A percentile compares a stretch with the other conserved stretches of the same genome.
phyloP scores from a whole-genome alignment of 2,329 filamentous ascomycete species.

The Trichoderma sp. region DNA sequence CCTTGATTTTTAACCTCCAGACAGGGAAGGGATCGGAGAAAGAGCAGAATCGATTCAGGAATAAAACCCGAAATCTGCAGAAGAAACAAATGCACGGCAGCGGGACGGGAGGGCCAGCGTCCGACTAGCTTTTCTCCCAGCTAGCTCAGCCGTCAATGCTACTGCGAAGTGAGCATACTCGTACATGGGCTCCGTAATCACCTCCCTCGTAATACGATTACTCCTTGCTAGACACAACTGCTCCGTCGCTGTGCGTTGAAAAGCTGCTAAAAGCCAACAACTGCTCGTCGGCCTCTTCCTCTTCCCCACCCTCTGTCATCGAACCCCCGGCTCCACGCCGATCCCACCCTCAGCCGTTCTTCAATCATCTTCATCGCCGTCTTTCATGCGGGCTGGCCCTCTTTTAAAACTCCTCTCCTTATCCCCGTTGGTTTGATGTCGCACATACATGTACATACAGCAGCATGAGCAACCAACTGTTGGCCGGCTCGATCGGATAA shows the following conservation, averaged over 20 bases:
- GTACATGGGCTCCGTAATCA: background rate
- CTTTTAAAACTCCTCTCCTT: background rate
- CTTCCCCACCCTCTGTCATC: background rate
- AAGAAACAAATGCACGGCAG: background rate
- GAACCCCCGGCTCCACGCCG: background rate
- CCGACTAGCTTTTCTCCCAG: background rate
- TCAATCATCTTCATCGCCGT: background rate
- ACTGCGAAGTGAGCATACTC: background rate
- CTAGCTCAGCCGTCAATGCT: background rate
- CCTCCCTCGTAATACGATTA: background rate
- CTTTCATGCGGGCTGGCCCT: background rate
- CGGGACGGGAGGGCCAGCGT: background rate
- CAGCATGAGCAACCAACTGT: background rate
- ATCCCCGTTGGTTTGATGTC: background rate
- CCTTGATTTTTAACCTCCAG: background rate
- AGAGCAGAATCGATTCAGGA: background rate
- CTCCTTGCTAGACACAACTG: background rate
- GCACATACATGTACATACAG: background rate
- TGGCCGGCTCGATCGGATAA: slow-evolving; percentile 9
- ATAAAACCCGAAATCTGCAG: background rate
- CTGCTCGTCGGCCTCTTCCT: background rate
- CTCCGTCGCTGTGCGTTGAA: background rate
- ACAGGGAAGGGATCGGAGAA: background rate
- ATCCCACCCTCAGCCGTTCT: background rate
- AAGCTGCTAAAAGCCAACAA: slow-evolving; percentile 8